Conservation (phyloP, 1,139 yeast species). For the Hyphopichia fennica region DNA sequence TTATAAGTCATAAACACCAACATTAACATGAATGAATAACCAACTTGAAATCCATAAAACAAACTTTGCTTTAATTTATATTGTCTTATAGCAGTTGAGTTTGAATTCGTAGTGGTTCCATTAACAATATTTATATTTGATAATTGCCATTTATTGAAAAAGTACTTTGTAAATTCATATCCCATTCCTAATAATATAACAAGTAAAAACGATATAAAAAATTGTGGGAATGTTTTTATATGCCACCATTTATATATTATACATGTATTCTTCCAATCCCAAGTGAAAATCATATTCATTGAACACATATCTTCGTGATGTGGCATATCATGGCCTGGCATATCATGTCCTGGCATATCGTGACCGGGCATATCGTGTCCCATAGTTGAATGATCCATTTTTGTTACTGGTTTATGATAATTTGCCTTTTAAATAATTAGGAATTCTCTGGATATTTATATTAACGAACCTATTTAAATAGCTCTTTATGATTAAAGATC, state of each 20-base stretch:
- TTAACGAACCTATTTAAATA: too few species aligned
- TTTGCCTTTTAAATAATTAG: not conserved
- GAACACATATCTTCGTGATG: not conserved
- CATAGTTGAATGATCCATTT: conserved; percentile 2
- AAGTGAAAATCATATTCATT: conserved; percentile 65
- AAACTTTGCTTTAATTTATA: conserved; percentile 37
- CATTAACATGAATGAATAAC: conserved; percentile 77
- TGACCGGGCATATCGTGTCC: conserved; percentile 4
- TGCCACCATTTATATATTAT: conserved; percentile 82
- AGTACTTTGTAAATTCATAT: conserved; percentile 58
- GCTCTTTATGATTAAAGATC: too few species aligned
- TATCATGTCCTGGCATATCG: conserved; percentile 4
- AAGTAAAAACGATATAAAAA: conserved; percentile 52
- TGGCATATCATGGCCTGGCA: conserved; percentile 5
- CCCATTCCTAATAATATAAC: conserved; percentile 53
- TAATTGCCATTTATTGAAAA: conserved; percentile 32
- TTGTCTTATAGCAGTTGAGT: conserved; percentile 13
- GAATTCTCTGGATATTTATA: not conserved
- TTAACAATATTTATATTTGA: conserved; percentile 12
- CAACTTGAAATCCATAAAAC: conserved; percentile 70
- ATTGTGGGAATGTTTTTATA: conserved; percentile 50
- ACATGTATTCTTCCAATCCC: conserved; percentile 75
- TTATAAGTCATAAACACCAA: conserved; percentile 81
- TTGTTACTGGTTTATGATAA: not conserved
- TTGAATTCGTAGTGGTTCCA: conserved; percentile 15